Conservation (phyloP, 768 basidiomycete species). For the Neoboletus subvelutipes region DNA sequence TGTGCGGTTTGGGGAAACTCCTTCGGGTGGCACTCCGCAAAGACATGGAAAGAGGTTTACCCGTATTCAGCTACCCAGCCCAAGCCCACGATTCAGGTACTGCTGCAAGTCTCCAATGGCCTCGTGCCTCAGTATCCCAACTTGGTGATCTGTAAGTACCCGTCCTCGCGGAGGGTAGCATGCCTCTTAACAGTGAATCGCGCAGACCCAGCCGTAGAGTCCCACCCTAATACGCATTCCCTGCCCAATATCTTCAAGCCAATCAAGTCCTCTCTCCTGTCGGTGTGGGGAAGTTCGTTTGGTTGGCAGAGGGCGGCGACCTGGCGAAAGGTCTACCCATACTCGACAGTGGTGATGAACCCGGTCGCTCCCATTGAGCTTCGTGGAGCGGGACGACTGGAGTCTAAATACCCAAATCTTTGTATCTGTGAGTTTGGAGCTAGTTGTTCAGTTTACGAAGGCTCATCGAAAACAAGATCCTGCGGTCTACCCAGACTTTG, state of each 20-base stretch:
- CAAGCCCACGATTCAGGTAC: background rate
- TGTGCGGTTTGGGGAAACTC: slow-evolving; percentile 23
- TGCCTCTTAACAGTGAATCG: background rate
- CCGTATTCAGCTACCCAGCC: slow-evolving; percentile 11
- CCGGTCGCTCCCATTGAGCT: slow-evolving; percentile 8
- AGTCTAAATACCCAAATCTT: slow-evolving; percentile 13
- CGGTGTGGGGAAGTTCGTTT: slow-evolving; percentile 19
- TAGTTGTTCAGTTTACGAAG: background rate
- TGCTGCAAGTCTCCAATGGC: slow-evolving; percentile 11
- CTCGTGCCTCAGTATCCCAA: slow-evolving; percentile 25
- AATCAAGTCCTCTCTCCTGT: background rate
- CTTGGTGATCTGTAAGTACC: slow-evolving; percentile 32
- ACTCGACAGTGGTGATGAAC: background rate
- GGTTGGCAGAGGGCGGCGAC: slow-evolving; percentile 17
- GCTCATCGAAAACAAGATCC: slow-evolving; percentile 33
- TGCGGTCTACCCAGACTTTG: slow-evolving; percentile 40
- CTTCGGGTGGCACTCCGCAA: slow-evolving; percentile 23
- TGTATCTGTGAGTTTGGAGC: slow-evolving; percentile 19
- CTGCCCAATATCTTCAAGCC: background rate
- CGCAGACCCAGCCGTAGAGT: slow-evolving; percentile 38
- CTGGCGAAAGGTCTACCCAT: slow-evolving; percentile 21
- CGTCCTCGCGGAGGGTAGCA: background rate
- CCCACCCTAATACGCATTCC: slow-evolving; percentile 37
- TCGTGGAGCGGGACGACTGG: slow-evolving; percentile 8
- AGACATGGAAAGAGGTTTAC: slow-evolving; percentile 24